phyloP scores from a whole-genome alignment of 352 stramenopile species.

The Thalassiosira mediterranea region DNA sequence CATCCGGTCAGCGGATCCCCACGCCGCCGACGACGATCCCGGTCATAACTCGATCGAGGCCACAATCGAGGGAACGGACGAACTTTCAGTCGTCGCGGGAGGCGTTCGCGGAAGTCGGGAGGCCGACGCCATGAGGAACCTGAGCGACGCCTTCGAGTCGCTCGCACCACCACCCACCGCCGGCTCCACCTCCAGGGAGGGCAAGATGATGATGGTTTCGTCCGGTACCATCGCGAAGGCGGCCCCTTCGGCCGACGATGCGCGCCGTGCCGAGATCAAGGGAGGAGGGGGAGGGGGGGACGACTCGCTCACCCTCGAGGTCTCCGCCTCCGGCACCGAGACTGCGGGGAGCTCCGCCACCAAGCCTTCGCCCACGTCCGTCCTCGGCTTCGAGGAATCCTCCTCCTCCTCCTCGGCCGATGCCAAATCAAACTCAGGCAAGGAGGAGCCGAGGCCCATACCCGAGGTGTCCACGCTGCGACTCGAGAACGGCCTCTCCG shows the following conservation, averaged over 20 bases:
- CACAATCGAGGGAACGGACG: not conserved
- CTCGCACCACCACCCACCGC: constrained; percentile 3
- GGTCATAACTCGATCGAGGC: not conserved
- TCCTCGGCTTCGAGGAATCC: constrained; percentile 22
- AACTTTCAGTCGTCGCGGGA: not conserved
- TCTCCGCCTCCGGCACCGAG: not conserved
- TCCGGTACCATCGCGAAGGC: too few species aligned
- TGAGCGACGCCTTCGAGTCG: constrained; percentile 47
- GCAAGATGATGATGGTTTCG: not conserved
- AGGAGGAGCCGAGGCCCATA: not conserved
- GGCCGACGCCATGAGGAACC: constrained; percentile 31
- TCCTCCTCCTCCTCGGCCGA: not conserved
- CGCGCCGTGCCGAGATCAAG: not conserved
- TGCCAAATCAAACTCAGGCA: not conserved
- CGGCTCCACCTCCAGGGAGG: not conserved
- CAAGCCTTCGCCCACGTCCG: constrained; percentile 42
- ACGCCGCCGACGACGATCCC: not conserved
- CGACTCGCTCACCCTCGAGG: not conserved
- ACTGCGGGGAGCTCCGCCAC: not conserved
- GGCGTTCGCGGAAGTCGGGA: too few species aligned
- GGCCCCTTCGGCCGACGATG: not conserved
- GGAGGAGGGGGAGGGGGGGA: not conserved
- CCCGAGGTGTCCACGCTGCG: constrained; percentile 4
- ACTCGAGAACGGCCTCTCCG: constrained; percentile 41
- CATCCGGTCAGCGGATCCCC: not conserved